These are phyloP conservation scores for Lepiota brunneoincarnata DNA, from an alignment of 768 basidiomycete genomes.

Conservation along the genomic window DNA sequence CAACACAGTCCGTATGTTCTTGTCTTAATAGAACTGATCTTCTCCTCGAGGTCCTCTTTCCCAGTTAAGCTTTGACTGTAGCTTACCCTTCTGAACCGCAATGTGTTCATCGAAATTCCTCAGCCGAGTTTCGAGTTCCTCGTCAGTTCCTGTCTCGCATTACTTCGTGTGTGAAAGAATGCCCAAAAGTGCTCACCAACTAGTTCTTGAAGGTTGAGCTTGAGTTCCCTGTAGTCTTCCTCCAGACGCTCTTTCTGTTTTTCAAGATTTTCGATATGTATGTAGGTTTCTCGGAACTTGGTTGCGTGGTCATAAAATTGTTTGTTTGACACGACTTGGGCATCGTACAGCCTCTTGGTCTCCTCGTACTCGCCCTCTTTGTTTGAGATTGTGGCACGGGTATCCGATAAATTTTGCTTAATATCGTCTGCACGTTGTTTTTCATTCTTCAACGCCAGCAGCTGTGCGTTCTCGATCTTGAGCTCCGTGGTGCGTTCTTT, in stretches of 20 bases:
- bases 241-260: constrained; percentile 61
- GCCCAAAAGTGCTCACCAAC: constrained; percentile 42
- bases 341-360: constrained; percentile 62
- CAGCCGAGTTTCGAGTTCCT: constrained; percentile 59
- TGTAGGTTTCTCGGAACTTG: constrained; percentile 83
- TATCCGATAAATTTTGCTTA: constrained; percentile 57
- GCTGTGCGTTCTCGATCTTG: constrained; percentile 88
- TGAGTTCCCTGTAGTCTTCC: constrained; percentile 58
- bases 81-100: constrained; percentile 45
- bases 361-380: constrained; percentile 78
- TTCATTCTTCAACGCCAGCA: constrained; percentile 74
- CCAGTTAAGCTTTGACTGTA: constrained; percentile 45
- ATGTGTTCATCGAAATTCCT: constrained; percentile 61
- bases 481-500: constrained; percentile 90
- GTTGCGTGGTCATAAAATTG: constrained; percentile 81
- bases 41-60: constrained; percentile 62
- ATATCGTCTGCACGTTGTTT: constrained; percentile 88
- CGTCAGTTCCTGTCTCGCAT: constrained; percentile 57
- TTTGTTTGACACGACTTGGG: constrained; percentile 63
- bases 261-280: constrained; percentile 62
- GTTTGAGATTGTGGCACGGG: constrained; percentile 56
- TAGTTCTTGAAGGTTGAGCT: constrained; percentile 64
- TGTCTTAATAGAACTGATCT: constrained; percentile 45
- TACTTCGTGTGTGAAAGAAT: not conserved
- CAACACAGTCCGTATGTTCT: constrained; percentile 54